phyloP scores from a whole-genome alignment of 2,329 filamentous ascomycete species.

The Fusarium sp. region DNA sequence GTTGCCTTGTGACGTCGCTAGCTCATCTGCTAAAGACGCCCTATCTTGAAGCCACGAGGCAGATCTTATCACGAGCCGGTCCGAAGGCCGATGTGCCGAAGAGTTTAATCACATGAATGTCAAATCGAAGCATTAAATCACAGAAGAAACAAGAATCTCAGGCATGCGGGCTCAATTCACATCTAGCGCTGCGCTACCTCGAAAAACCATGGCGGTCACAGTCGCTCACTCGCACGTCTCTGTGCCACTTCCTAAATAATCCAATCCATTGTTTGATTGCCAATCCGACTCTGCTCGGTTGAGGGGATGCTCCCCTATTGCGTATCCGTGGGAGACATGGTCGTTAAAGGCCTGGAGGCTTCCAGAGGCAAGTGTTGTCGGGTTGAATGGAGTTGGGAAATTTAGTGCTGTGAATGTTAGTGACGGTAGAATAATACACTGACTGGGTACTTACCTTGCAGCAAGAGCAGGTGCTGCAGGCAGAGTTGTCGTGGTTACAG shows the following conservation, averaged over 20 bases:
- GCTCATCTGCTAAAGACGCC: background rate
- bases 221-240: constrained; percentile 38
- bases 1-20: constrained; percentile 2
- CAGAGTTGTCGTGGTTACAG: constrained; percentile 38
- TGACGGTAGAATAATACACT: background rate
- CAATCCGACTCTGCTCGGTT: constrained; percentile 19
- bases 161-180: constrained; percentile 42
- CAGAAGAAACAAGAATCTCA: constrained; percentile 14
- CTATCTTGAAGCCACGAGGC: background rate
- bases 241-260: constrained; percentile 29
- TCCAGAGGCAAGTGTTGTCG: constrained; percentile 21
- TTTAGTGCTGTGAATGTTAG: constrained; percentile 44
- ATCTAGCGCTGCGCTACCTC: constrained; percentile 39
- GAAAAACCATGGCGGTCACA: constrained; percentile 32
- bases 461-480: constrained; percentile 43
- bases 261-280: constrained; percentile 12
- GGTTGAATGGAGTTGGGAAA: constrained; percentile 20
- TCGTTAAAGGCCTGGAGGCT: constrained; percentile 13
- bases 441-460: constrained; percentile 34
- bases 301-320: constrained; percentile 12
- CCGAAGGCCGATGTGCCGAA: background rate
- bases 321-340: constrained; percentile 21
- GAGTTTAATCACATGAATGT: background rate
- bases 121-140: background rate
- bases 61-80: constrained; percentile 1